Percentiles rank a stretch among this genome's conserved stretches.
Conservation (phyloP, 768 basidiomycete species). For the Tylopilus felleus region DNA sequence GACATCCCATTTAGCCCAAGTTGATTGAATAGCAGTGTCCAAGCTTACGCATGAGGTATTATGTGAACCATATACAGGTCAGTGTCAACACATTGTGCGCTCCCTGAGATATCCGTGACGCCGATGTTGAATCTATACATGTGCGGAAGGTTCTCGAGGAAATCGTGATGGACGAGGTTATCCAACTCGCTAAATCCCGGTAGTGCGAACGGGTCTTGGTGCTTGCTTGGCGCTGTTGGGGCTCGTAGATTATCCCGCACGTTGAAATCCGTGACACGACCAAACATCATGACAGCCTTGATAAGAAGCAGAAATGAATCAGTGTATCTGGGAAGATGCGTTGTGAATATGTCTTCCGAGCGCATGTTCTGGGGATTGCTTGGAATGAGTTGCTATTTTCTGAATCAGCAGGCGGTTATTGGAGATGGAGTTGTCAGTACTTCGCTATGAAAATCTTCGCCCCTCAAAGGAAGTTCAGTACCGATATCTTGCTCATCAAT, state of each 20-base stretch:
- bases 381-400: slow-evolving; percentile 50
- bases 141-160: slow-evolving; percentile 68
- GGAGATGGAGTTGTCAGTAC: slow-evolving; percentile 37
- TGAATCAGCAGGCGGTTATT: slow-evolving; percentile 12
- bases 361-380: slow-evolving; percentile 76
- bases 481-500: slow-evolving; percentile 83
- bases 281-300: slow-evolving; percentile 83
- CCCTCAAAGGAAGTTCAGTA: slow-evolving; percentile 76
- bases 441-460: slow-evolving; percentile 72
- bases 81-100: slow-evolving; percentile 61
- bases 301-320: slow-evolving; percentile 80
- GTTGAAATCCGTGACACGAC: slow-evolving; percentile 80
- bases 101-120: slow-evolving; percentile 57
- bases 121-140: slow-evolving; percentile 61
- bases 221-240: slow-evolving; percentile 63
- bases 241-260: slow-evolving; percentile 70
- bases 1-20: slow-evolving; percentile 11
- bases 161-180: slow-evolving; percentile 59
- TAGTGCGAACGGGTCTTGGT: slow-evolving; percentile 66
- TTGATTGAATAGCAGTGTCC: slow-evolving; percentile 1
- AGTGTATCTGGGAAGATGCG: slow-evolving; percentile 72
- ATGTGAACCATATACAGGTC: slow-evolving; percentile 87
- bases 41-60: slow-evolving; percentile 74
- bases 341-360: slow-evolving; percentile 60
- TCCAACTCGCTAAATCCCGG: slow-evolving; percentile 71